Evolutionary conservation across 768 basidiomycete genomes (phyloP).

Genomic region (Porpolomopsis calyptriformis): DNA sequence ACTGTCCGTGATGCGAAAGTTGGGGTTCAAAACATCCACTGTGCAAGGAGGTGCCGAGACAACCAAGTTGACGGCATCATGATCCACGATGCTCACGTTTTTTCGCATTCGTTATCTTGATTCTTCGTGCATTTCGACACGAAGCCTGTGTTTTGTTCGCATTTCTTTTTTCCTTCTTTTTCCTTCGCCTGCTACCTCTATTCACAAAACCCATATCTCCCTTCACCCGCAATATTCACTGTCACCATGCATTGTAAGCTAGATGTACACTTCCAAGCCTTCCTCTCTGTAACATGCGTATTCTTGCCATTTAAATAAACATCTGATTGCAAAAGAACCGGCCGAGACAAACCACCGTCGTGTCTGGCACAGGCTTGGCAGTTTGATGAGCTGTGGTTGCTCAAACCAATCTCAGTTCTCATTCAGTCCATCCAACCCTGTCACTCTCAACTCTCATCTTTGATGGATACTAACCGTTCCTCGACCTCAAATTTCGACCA

Average conservation of each 20-base stretch:
- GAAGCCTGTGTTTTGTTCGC: conserved; percentile 13
- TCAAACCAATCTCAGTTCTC: too few relatives aligned
- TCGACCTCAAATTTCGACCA: too few relatives aligned
- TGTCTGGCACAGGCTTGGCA: too few relatives aligned
- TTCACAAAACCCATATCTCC: conserved; percentile 20
- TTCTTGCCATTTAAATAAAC: background rate
- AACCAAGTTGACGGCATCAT: conserved; percentile 41
- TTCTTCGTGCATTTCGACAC: conserved; percentile 15
- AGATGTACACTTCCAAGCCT: conserved; percentile 19
- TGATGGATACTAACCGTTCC: too few relatives aligned
- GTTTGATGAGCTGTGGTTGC: too few relatives aligned
- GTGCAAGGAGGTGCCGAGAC: conserved; percentile 44
- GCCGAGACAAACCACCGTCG: too few relatives aligned
- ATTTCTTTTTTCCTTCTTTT: conserved; percentile 10
- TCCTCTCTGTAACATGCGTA: background rate
- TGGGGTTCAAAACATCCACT: conserved; percentile 85
- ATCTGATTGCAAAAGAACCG: too few relatives aligned
- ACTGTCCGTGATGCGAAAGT: conserved; percentile 65
- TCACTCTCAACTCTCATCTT: too few relatives aligned
- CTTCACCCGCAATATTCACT: conserved; percentile 14
- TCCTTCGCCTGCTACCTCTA: conserved; percentile 12
- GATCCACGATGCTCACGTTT: conserved; percentile 25
- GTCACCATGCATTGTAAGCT: conserved; percentile 36
- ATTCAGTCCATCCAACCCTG: too few relatives aligned
- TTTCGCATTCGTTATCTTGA: conserved; percentile 20